Percentiles rank a stretch among this genome's conserved stretches.
Conservation (phyloP, 139 green algal genomes). For the Coelastrella sp. region DNA sequence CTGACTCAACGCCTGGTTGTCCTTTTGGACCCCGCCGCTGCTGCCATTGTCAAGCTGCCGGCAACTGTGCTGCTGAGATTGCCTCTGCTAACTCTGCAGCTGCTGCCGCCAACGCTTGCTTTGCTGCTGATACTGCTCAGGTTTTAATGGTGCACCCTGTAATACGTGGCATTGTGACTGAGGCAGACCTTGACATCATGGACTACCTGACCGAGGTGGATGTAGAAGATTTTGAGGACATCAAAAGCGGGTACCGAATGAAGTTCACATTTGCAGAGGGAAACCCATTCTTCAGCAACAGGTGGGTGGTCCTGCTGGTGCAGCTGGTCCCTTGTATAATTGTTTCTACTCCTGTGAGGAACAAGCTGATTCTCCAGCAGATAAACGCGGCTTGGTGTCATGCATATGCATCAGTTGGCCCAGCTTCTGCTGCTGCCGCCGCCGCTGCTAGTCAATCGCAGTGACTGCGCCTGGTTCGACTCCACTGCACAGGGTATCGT, state of each 20-base stretch:
- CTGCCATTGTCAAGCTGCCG: not conserved
- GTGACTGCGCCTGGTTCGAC: not conserved
- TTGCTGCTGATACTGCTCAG: not conserved
- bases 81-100: not conserved
- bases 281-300: slow-evolving; percentile 75
- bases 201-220: slow-evolving; percentile 65
- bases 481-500: not conserved
- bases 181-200: slow-evolving; percentile 66
- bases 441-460: not conserved
- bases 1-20: too few species aligned
- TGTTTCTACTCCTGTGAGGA: not conserved
- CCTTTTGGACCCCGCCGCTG: too few species aligned
- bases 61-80: too few species aligned
- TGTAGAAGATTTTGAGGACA: slow-evolving; percentile 75
- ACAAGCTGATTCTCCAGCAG: not conserved
- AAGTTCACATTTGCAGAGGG: slow-evolving; percentile 60
- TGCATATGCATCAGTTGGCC: not conserved
- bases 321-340: not conserved
- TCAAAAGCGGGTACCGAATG: slow-evolving; percentile 78
- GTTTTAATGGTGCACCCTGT: slow-evolving; percentile 55
- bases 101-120: slow-evolving; percentile 2
- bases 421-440: not conserved
- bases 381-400: not conserved
- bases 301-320: not conserved
- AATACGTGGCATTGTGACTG: slow-evolving; percentile 57